Conservation (phyloP, 2,329 filamentous ascomycete genomes). For the Cladorrhinum sp. region DNA sequence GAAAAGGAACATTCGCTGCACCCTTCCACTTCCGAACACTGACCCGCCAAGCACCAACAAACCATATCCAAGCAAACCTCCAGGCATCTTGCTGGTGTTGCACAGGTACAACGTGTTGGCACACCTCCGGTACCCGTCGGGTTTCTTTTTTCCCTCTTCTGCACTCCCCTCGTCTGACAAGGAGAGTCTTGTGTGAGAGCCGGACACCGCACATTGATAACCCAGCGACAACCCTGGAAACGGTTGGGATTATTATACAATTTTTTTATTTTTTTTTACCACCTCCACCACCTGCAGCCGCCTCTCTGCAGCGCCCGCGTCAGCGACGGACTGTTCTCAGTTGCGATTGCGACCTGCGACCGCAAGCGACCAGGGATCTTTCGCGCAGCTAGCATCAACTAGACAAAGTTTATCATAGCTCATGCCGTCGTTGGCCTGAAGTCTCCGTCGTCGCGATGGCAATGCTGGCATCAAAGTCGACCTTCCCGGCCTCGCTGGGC, state of each 20-base stretch:
- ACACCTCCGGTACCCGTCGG: slow-evolving; percentile 8
- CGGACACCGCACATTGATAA: neutral
- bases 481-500: slow-evolving; percentile 59
- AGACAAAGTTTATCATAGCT: neutral
- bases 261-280: neutral
- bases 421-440: slow-evolving; percentile 16
- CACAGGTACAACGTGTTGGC: slow-evolving; percentile 9
- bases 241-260: neutral
- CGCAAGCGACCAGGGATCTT: neutral
- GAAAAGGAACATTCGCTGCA: neutral
- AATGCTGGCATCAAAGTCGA: slow-evolving; percentile 73
- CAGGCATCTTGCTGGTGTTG: slow-evolving; percentile 1
- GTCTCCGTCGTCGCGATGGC: slow-evolving; percentile 52
- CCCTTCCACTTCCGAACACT: neutral
- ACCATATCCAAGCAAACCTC: neutral
- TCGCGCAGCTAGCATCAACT: neutral
- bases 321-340: neutral
- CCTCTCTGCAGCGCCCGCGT: slow-evolving; percentile 2
- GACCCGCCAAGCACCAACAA: neutral
- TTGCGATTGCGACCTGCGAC: slow-evolving; percentile 1
- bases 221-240: neutral
- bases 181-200: neutral
- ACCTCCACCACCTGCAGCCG: slow-evolving; percentile 6
- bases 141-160: slow-evolving; percentile 6
- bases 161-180: neutral